Base-by-base conservation (phyloP, 2,329 filamentous ascomycete species). In the Pseudogymnoascus sp. region DNA sequence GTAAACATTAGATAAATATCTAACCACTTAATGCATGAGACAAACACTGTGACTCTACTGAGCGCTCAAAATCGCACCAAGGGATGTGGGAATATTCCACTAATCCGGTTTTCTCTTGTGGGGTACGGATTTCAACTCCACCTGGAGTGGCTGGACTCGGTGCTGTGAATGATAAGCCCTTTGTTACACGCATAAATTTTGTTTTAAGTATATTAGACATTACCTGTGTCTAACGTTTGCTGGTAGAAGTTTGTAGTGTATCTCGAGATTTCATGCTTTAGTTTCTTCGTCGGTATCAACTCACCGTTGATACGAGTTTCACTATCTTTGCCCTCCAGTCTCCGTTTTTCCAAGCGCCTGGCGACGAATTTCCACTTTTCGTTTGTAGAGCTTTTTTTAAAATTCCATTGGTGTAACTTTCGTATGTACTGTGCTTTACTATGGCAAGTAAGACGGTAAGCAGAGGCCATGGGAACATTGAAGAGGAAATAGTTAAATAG, bases 21-120 rank as follows among this genome's bases (percentile, higher is more conserved):
- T 19, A 44, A 21, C 40, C 24, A 47, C 31, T 31, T 62, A 37
- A 29, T 42, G 61, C 13, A 62, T 29, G 47, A 61, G 16, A 59
- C 63, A 61, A 61, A 65, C 63, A 50, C 29, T 63, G 26, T 59
- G 31, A n/a, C 21, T 64, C 44, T 14, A 65, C 59, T n/a, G 63
- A 44, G 26, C 13, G 59, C 59, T 67, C 65, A 50, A 67, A 67
- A 35, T 65, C 64, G 63, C 64, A 67, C 65, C 65, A 67, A 4
- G 65, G 65, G 61, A 67, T 65, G 62, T 64, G 61, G 6, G 65
- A 61, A 42, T 65, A 67, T 14, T 64, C 40, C 63, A 67, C 65
- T 61, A 63, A 64, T 63, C 19, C 21, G 44, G 10, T 14, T n/a
- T 4, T 26, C 31, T 50, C 47, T 63, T 10, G 62, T 59, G 65